Percentiles rank a stretch among this genome's conserved stretches.
These are phyloP conservation scores for Solanum ossicruentum DNA, from an alignment of 257 asterid genomes.

Conservation along the genomic window DNA sequence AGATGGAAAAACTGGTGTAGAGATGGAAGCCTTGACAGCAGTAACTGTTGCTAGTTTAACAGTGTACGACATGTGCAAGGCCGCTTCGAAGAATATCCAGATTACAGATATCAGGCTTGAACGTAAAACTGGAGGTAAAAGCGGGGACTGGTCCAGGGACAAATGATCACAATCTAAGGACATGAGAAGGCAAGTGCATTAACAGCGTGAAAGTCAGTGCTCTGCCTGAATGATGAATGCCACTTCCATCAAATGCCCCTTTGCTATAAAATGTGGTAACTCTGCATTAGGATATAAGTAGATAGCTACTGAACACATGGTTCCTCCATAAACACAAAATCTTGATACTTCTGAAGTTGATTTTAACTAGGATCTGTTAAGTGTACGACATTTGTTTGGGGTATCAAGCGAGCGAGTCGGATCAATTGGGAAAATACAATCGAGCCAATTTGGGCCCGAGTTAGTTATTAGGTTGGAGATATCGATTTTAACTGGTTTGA, in stretches of 20 bases:
- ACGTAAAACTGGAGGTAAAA: conserved; percentile 67
- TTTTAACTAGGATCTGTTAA: not conserved
- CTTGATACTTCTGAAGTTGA: not conserved
- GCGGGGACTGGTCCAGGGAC: conserved; percentile 73
- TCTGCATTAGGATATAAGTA: not conserved
- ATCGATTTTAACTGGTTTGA: not conserved
- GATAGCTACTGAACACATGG: not conserved
- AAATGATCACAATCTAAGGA: not conserved
- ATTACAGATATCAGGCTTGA: conserved; percentile 58
- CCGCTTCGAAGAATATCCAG: conserved; percentile 59
- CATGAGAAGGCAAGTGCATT: not conserved
- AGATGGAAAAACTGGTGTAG: conserved; percentile 56
- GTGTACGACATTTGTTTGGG: not conserved
- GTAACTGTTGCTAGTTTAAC: conserved; percentile 73
- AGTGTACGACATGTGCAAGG: conserved; percentile 85
- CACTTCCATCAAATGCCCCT: not conserved
- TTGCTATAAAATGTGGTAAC: not conserved
- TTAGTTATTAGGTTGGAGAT: not conserved
- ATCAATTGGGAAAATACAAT: not conserved
- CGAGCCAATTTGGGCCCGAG: accelerated
- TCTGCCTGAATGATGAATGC: not conserved
- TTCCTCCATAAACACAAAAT: not conserved
- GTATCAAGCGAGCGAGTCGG: not conserved
- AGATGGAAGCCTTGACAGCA: conserved; percentile 88
- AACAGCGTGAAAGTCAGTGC: not conserved